Evolutionary conservation across 78 protist genomes (phyloP), one percentile per base, ranked within the genome.

Genomic region (Pigoraptor vietnamica): DNA sequence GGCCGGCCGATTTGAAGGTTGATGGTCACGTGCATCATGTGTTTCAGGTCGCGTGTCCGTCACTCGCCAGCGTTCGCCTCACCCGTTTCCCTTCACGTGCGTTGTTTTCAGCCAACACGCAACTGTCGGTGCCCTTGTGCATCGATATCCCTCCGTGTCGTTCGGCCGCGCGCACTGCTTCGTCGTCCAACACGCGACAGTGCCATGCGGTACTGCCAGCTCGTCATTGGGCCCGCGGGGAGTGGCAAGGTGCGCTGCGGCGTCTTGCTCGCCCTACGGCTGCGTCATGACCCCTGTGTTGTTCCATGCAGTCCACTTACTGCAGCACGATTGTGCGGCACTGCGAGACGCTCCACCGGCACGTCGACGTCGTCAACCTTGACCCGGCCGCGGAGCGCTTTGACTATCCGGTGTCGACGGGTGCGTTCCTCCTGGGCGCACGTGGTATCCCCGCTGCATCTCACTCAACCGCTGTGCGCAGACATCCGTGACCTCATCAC

Each of bases 201-300:
- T 21, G 14, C 67, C 6, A 48, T 48, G 67, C 67, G 67, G 29
- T 48, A 48, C 14, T 48, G 67, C 14, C 98, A 96, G 95, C 79
- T 99, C 0, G 98, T 99, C 2, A 94, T 99, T 90, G 99, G 99
- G 6, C 99, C 99, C 0, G 99, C 99, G 0, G 99, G 99, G 6
- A 38, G 94, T n/a, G 99, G 99, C 37, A 98, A 96, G 86, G 56
- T 87, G 36, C 1, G 90, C 87, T 82, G 37, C 23, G 35, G 83
- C 9, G 23, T 2, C 37, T 34, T 82, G 37, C 33, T 34, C 14
- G 37, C 37, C 87, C 21, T 32, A 1, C 38, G 14, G 23, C 2
- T 34, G 0, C 37, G 23, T 34, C 1, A 9, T 32, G n/a, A 1
- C 1, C 1, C 33, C 38, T 14, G 35, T 25, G 23, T 2, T 24